phyloP scores from a whole-genome alignment of 176 grass and related monocot species.

The Carex cristatella region DNA sequence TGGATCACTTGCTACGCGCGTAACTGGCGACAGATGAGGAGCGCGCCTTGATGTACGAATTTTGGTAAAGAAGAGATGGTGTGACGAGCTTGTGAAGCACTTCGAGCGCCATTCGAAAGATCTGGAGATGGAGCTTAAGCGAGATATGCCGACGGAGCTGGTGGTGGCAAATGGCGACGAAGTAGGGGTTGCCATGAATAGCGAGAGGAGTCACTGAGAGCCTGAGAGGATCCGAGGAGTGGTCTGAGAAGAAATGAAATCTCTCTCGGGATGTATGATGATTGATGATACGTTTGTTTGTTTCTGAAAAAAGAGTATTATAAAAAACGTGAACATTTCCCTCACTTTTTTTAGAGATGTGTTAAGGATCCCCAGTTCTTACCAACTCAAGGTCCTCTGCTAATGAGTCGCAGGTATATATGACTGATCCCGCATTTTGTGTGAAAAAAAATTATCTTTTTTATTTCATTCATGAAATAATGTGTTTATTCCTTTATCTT shows the following conservation, averaged over 20 bases:
- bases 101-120: not conserved
- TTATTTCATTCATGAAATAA: not conserved
- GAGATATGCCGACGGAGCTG: conserved; percentile 25
- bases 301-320: not conserved
- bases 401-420: no score
- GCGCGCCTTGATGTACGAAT: not conserved
- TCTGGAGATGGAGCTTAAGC: conserved; percentile 26
- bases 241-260: conserved; percentile 15
- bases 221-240: conserved; percentile 4
- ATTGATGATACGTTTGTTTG: not conserved
- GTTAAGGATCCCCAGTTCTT: not conserved
- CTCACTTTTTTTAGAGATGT: not conserved
- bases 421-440: no score
- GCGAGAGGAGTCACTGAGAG: conserved; percentile 10
- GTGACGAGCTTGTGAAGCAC: not conserved
- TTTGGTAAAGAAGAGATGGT: conserved; percentile 1
- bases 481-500: not conserved
- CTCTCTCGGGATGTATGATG: conserved; percentile 16
- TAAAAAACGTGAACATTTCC: conserved; percentile 8
- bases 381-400: no score
- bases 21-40: conserved; percentile 14
- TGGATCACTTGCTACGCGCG: conserved; percentile 62
- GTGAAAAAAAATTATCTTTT: no score
- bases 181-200: conserved; percentile 44
- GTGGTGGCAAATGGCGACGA: conserved; percentile 38